These are phyloP conservation scores for Aspergillus neotritici DNA, from an alignment of 2,329 filamentous ascomycete species.

Conservation along the genomic window DNA sequence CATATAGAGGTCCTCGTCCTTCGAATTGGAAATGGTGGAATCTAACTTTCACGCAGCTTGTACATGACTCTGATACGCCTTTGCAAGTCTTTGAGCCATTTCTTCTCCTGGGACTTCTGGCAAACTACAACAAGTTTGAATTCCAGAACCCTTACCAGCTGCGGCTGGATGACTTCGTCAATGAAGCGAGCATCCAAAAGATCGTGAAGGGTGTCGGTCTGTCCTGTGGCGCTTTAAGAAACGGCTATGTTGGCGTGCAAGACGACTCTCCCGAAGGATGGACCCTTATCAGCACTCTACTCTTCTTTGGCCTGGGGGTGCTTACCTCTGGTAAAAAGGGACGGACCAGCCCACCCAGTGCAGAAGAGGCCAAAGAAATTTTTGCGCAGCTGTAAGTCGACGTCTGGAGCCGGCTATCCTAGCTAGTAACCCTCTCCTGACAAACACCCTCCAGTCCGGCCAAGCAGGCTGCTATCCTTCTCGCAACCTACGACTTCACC, in stretches of 20 bases:
- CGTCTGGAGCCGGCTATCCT: background rate
- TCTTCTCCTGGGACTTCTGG: slow-evolving; percentile 74
- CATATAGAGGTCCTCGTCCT: slow-evolving; percentile 8
- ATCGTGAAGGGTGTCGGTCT: slow-evolving; percentile 71
- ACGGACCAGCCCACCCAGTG: slow-evolving; percentile 56
- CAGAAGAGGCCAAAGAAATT: slow-evolving; percentile 74
- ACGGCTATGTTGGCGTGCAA: slow-evolving; percentile 76
- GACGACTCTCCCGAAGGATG: slow-evolving; percentile 88
- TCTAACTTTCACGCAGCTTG: slow-evolving; percentile 52
- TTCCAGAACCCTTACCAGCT: slow-evolving; percentile 94
- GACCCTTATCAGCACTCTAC: slow-evolving; percentile 73
- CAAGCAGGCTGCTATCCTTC: slow-evolving; percentile 69
- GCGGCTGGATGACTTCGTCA: slow-evolving; percentile 90
- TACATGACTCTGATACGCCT: slow-evolving; percentile 68
- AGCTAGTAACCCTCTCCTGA: slow-evolving; percentile 20
- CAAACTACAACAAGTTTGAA: slow-evolving; percentile 99
- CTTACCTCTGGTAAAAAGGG: slow-evolving; percentile 65
- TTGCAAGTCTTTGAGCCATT: slow-evolving; percentile 67
- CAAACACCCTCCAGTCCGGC: slow-evolving; percentile 59
- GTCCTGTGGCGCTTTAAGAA: slow-evolving; percentile 62
- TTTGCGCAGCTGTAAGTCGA: slow-evolving; percentile 64
- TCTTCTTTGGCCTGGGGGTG: slow-evolving; percentile 75
- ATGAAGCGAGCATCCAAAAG: slow-evolving; percentile 77
- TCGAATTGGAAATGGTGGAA: background rate
- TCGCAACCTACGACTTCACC: slow-evolving; percentile 87